Evolutionary conservation across 352 stramenopile species (phyloP), one percentile per base, ranked within the genome.

Genomic region (Blastocystis sp.): DNA sequence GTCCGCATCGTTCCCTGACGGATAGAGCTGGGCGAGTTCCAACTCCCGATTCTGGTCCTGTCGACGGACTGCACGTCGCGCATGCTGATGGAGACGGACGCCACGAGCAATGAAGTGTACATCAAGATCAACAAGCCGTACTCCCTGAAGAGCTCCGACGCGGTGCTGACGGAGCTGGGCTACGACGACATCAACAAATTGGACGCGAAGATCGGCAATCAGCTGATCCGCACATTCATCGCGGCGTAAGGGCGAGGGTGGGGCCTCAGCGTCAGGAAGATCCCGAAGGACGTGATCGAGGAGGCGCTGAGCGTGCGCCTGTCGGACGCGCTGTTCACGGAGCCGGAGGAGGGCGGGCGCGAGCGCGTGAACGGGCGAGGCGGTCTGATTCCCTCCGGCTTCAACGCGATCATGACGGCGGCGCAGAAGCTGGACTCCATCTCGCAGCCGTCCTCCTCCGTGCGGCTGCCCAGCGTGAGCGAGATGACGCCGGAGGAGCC

Each of bases 71-170:
- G 23, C 4, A 28, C 65, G 10, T 76, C 65, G 34, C 65, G 38
- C 34, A 76, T 76, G 65, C 43, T 76, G 65, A 76, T 76, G 65
- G 65, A 76, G 43, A 76, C 65, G 43, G 65, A 76, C 38, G 65
- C 23, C 19, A 43, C 11, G 7, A 59, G 52, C 43, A 43, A 9
- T 5, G 65, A 76, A 41, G 38, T 76, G 43, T 76, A 76, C 43
- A 76, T 76, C n/a, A 76, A 76, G 14, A 76, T 76, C 38, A 76
- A 38, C 43, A 43, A 76, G n/a, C 19, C 10, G 23, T 76, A 76
- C n/a, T 38, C 19, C 14, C 43, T 76, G 23, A 53, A 52, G 14
- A 76, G 38, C 43, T 53, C 23, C 43, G 65, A 76, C 43, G 19
- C 65, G 23, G 65, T 76, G 43, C 34, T 76, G 14, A 76, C 65